Evolutionary conservation across 2,329 filamentous ascomycete genomes (phyloP), one percentile per base, ranked within the genome.

Genomic region (Zymoseptoria passerinii): DNA sequence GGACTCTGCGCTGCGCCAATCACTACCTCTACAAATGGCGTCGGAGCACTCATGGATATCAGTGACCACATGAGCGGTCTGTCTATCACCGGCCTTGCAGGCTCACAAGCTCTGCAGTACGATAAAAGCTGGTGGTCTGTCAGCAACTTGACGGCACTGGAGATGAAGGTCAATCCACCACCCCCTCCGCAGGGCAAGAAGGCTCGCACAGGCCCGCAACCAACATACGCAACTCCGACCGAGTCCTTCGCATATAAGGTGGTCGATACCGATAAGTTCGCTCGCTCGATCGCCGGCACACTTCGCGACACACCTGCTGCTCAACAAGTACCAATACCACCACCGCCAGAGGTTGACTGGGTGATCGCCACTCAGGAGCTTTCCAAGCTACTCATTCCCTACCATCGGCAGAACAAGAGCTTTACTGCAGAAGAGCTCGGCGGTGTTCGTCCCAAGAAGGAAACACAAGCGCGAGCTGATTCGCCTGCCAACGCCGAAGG

Each of bases 151-250:
- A 85, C 89, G 59, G 82, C 83, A 57, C 77, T 95, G 10, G 90
- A 95, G 65, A 74, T 78, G 1, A 74, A 84, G 19, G 75, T 84
- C 48, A 76, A 77, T 35, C 78, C 78, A 54, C 74, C 77, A 10
- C 75, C 78, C n/a, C 77, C 78, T 2, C 73, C 79, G 4, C 73
- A 78, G 79, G 57, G 75, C 76, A 83, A 71, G 67, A 85, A 83
- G 67, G 73, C 79, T 13, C 83, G 84, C 28, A 76, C 76, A 60
- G 77, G 80, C 13, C 81, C 81, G 20, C 70, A 77, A 8, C 86
- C 89, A 1, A 92, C 89, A 1, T 96, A 92, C 73, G 90, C 85
- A 2, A 90, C 91, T 1, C 90, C 92, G 0, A 97, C 92, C 0
- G 88, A 92, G 61, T 89, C 92, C 0, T 97, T 90, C 49, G 84